Base-by-base conservation (phyloP, 1,284 basidiomycete genomes). In the Trametes sp. region DNA sequence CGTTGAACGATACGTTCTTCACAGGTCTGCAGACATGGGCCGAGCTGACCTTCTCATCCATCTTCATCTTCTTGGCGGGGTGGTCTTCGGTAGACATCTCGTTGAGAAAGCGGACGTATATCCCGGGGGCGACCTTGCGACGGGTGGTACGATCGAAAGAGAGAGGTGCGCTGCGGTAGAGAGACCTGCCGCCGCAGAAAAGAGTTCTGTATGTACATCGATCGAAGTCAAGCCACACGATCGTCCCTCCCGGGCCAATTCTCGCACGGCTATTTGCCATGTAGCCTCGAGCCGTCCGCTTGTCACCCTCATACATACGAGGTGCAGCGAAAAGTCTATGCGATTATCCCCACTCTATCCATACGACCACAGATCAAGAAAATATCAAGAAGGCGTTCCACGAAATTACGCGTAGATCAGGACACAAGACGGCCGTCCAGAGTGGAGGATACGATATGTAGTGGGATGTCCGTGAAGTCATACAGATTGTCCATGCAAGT, bases 61-160 rank as follows among this genome's bases (percentile, higher is more conserved):
- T 75, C 72, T 81, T 87, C 66, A 81, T 82, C 70, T 78, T 85
- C 73, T 87, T 87, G 1, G 73, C 61, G 5, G 74, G 75, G 38
- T 73, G 76, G n/a, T 73, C 70, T 19, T 67, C 62, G n/a, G 76
- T 69, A 28, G 80, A 75, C 80, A 83, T 74, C 11, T 57, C 8
- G 11, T n/a, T 59, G 14, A 46, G 24, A 46, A 11, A 26, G 24
- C 45, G 45, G 33, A 26, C 2, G 5, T 19, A 23, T 19, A 19
- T n/a, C n/a, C n/a, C n/a, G n/a, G n/a, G n/a, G n/a, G 24, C 13
- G 35, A 42, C 23, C 19, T 16, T 41, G 21, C 10, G 8, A 11
- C 13, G 10, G 42, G 26, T 28, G 19, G 42, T 26, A 16, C 33
- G 57, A 41, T 48, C 26, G 52, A n/a, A 31, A 21, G 23, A 42